Evolutionary conservation across 192 early-diverging fungal species (phyloP), one percentile per base, ranked within the genome.

Genomic region (Geranomyces michiganensis): DNA sequence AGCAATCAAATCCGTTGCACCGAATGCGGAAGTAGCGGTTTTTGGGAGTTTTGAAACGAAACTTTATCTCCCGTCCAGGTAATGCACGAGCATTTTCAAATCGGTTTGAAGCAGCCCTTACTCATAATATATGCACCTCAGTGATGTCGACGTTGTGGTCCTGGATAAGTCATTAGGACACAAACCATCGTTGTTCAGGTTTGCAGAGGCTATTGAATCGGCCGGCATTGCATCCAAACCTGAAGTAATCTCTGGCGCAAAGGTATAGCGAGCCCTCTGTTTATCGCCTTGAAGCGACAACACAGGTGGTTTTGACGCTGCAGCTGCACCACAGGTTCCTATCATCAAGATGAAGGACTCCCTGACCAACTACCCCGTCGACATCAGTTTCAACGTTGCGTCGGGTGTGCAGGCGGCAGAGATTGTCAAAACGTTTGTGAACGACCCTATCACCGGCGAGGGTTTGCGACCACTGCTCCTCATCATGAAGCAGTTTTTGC

Each of bases 1-100:
- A 22, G 76, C 92, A 45, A 79, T 85, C 5, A 33, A 48, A 0
- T 1, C 68, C 5, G 65, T 86, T 4, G 88, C 81, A 73, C 67
- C 71, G 0, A 63, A 79, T 0, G 81, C 81, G 5, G 56, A 70
- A 21, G 78, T 92, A 9, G 61, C 82, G 0, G 88, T 90, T 22
- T 98, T 95, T 88, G 96, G 96, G 12, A 93, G 91, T 69, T 98
- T 93, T 72, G 84, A 85, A n/a, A 95, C 96, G 0, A 81, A 81
- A 32, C 72, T 97, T 7, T 98, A 93, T 74, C 79, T 98, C 26
- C 95, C 95, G 1, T 85, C 92, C 13, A 82, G n/a, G n/a, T n/a
- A n/a, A n/a, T n/a, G n/a, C n/a, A n/a, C n/a, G 82, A 78, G n/a
- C n/a, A n/a, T n/a, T n/a, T n/a, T n/a, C n/a, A n/a, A n/a, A n/a